Conservation (phyloP, 352 stramenopile species). For the Globisporangium echinulatum region DNA sequence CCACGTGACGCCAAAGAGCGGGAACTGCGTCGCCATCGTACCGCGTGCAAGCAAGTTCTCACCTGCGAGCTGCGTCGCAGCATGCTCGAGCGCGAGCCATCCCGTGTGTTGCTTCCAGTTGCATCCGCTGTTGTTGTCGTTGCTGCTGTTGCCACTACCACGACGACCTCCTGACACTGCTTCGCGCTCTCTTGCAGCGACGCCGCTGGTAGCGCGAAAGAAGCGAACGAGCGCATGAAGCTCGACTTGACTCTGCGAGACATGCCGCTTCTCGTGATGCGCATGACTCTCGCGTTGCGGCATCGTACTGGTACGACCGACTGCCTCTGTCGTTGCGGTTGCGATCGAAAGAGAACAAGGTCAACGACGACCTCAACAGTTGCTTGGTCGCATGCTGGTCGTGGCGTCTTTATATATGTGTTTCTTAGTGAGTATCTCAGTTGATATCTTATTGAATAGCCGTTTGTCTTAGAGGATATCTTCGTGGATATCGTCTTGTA, state of each 20-base stretch:
- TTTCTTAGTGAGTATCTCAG: too few species aligned
- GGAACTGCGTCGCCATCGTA: slow-evolving; percentile 29
- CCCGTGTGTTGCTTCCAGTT: slow-evolving; percentile 31
- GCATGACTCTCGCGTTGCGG: not conserved
- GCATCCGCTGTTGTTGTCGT: slow-evolving; percentile 2
- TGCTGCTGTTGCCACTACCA: not conserved
- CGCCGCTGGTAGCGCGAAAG: slow-evolving; percentile 35
- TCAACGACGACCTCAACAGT: too few species aligned
- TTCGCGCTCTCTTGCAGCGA: too few species aligned
- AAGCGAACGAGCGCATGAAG: slow-evolving; percentile 34
- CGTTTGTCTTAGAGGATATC: too few species aligned
- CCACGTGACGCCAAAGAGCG: slow-evolving; percentile 42
- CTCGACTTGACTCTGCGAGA: slow-evolving; percentile 33
- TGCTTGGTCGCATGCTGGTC: too few species aligned
- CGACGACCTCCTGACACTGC: not conserved
- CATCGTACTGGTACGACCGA: not conserved
- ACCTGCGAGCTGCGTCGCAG: slow-evolving; percentile 13
- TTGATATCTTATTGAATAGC: too few species aligned
- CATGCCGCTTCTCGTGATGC: slow-evolving; percentile 16
- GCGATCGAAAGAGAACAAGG: too few species aligned
- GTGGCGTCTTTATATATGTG: too few species aligned
- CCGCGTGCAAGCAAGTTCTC: slow-evolving; percentile 19
- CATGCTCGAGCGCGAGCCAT: slow-evolving; percentile 24
- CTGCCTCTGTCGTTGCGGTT: too few species aligned
- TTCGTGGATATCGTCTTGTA: too few species aligned